These are phyloP conservation scores for Penicillium samsonianum DNA, from an alignment of 495 filamentous ascomycete species.

Conservation along the genomic window DNA sequence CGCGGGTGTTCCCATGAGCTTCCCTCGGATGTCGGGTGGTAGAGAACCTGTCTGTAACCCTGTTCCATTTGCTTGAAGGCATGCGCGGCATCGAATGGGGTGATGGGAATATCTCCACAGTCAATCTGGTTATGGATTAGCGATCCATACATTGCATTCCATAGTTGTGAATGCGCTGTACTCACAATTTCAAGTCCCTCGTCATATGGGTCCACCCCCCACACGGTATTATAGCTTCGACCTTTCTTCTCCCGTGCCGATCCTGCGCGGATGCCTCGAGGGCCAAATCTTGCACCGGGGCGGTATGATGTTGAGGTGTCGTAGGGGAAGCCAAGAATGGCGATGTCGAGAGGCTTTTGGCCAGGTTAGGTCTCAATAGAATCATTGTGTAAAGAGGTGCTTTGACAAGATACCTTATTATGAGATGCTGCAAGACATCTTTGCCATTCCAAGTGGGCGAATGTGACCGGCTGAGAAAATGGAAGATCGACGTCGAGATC, in stretches of 20 bases:
- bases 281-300: conserved; percentile 70
- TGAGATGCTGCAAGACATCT: conserved; percentile 23
- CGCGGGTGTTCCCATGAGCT: conserved; percentile 26
- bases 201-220: conserved; percentile 51
- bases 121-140: conserved; percentile 38
- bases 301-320: conserved; percentile 58
- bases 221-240: conserved; percentile 36
- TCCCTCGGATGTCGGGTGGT: conserved; percentile 27
- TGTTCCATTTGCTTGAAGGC: conserved; percentile 64
- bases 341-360: conserved; percentile 24
- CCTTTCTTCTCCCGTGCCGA: conserved; percentile 36
- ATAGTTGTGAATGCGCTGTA: not conserved
- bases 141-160: not conserved
- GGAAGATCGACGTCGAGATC: conserved; percentile 31
- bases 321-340: conserved; percentile 29
- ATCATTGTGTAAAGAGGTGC: not conserved
- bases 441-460: conserved; percentile 30
- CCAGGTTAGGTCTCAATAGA: not conserved
- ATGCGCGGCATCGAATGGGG: conserved; percentile 57
- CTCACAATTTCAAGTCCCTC: conserved; percentile 50
- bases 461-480: conserved; percentile 32
- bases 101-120: conserved; percentile 64
- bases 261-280: conserved; percentile 66
- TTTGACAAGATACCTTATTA: conserved; percentile 6
- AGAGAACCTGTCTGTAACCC: conserved; percentile 37